phyloP scores from a whole-genome alignment of 73 alveolate genomes.

The Tetrahymena elliotti region DNA sequence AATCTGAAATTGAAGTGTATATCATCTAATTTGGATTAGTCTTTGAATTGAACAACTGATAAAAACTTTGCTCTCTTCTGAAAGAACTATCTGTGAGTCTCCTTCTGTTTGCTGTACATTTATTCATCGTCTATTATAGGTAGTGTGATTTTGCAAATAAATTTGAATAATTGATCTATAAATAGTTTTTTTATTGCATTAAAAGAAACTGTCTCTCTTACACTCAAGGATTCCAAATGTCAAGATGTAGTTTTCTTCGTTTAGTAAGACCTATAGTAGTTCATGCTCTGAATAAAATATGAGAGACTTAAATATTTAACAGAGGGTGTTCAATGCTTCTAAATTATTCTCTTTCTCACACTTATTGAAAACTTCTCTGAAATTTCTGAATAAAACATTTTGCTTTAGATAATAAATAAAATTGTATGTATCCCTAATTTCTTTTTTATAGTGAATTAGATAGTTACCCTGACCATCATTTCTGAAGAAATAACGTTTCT shows the following conservation, averaged over 20 bases:
- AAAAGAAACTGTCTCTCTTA: neutral
- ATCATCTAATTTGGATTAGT: neutral
- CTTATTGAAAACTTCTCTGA: neutral
- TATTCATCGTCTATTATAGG: neutral
- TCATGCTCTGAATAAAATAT: neutral
- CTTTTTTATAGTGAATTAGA: neutral
- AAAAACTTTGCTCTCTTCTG: neutral
- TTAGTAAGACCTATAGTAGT: neutral
- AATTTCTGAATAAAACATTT: neutral
- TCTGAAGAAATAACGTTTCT: neutral
- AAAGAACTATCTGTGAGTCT: neutral
- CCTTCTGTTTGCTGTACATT: neutral
- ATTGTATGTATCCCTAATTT: neutral
- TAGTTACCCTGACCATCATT: neutral
- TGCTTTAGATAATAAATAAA: neutral
- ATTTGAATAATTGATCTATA: neutral
- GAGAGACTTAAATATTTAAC: neutral
- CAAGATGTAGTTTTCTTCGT: neutral
- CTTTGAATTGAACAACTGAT: neutral
- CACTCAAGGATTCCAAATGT: neutral
- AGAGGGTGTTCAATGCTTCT: neutral
- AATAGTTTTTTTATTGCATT: neutral
- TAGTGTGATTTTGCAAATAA: neutral
- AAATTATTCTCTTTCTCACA: neutral
- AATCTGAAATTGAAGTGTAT: neutral